phyloP scores from a whole-genome alignment of 2,329 filamentous ascomycete species.

The Fusarium sp. region DNA sequence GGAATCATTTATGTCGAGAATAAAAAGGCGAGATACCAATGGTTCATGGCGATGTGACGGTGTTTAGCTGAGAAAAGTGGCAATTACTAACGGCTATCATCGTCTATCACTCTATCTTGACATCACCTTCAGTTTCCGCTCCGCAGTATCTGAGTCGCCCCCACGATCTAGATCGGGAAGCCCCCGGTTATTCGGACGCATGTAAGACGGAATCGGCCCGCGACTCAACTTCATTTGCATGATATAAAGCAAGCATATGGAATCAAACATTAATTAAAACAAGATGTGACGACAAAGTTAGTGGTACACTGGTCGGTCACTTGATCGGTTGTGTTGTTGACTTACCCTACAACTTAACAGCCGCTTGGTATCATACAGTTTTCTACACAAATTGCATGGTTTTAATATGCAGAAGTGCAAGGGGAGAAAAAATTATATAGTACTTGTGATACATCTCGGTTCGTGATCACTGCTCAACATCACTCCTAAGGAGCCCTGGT shows the following conservation, averaged over 20 bases:
- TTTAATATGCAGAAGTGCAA: background rate
- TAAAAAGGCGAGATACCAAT: background rate
- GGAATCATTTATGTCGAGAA: constrained; percentile 18
- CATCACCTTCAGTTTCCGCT: constrained; percentile 34
- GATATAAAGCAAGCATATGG: background rate
- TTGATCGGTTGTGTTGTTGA: background rate
- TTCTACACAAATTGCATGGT: background rate
- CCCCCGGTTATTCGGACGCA: constrained; percentile 28
- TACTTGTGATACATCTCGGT: background rate
- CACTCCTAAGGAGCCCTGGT: background rate
- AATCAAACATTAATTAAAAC: background rate
- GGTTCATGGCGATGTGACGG: constrained; percentile 11
- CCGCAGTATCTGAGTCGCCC: constrained; percentile 27
- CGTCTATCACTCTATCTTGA: constrained; percentile 38
- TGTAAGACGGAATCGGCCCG: constrained; percentile 35
- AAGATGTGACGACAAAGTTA: background rate
- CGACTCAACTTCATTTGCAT: constrained; percentile 9
- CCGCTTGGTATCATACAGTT: background rate
- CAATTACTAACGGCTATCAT: constrained; percentile 31
- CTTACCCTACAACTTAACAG: constrained; percentile 8
- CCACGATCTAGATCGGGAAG: constrained; percentile 21
- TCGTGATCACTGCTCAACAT: background rate
- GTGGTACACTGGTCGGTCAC: background rate
- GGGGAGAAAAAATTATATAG: too few relatives aligned
- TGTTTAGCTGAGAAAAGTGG: constrained; percentile 42